Evolutionary conservation across 768 basidiomycete species (phyloP).

Genomic region (Naganishia vishniacii): DNA sequence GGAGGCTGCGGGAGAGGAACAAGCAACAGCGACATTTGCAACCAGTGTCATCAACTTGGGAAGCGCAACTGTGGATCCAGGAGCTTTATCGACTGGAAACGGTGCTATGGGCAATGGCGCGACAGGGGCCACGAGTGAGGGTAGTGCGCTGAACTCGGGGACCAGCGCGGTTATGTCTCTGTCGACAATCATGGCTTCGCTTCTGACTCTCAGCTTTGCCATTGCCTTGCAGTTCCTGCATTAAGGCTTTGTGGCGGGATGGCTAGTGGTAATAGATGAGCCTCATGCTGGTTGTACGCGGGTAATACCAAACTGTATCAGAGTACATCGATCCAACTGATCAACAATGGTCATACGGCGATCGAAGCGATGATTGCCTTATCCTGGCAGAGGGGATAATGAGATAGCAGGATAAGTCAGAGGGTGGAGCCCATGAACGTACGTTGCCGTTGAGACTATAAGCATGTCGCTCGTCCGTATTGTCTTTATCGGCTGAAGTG

Average conservation of each 20-base stretch:
- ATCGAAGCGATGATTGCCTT: too few relatives aligned
- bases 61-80: constrained; percentile 57
- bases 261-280: background rate
- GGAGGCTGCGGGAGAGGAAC: constrained; percentile 39
- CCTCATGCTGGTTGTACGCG: background rate
- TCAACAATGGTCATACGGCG: too few relatives aligned
- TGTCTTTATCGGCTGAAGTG: too few relatives aligned
- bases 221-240: background rate
- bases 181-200: background rate
- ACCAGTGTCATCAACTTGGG: constrained; percentile 55
- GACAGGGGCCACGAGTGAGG: constrained; percentile 33
- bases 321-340: too few relatives aligned
- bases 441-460: too few relatives aligned
- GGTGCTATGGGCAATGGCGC: constrained; percentile 51
- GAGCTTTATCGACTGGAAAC: constrained; percentile 62
- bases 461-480: too few relatives aligned
- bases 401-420: too few relatives aligned
- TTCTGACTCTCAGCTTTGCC: background rate
- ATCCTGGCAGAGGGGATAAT: too few relatives aligned
- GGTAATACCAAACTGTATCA: background rate
- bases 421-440: too few relatives aligned
- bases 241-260: background rate
- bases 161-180: background rate
- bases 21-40: constrained; percentile 55
- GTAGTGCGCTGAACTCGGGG: constrained; percentile 19